Evolutionary conservation across 2,329 filamentous ascomycete genomes (phyloP).

Genomic region (Chalaropsis ovoidea): DNA sequence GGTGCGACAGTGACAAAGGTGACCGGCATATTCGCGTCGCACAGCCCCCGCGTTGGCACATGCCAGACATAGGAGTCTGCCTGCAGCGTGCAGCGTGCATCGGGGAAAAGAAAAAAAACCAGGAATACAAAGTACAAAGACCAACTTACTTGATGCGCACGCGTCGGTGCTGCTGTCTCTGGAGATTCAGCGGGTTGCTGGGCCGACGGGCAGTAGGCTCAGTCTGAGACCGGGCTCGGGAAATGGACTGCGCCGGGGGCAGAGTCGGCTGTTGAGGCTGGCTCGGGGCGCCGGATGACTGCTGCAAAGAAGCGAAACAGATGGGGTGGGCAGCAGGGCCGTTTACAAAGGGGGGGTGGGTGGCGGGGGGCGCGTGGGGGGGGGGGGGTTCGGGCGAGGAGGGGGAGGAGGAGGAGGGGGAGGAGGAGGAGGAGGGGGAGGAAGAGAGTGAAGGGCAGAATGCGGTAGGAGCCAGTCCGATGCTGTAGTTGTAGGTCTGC

Average conservation of each 20-base stretch:
- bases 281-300: neutral
- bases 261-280: conserved; percentile 5
- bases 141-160: conserved; percentile 8
- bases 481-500: conserved; percentile 4
- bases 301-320: neutral
- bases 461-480: neutral
- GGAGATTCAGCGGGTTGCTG: neutral
- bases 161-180: neutral
- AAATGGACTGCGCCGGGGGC: neutral
- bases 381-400: neutral
- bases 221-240: neutral
- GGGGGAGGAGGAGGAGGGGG: neutral
- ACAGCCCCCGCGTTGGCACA: neutral
- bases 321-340: conserved; percentile 20
- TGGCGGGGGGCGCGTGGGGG: neutral
- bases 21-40: neutral
- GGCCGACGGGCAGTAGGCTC: neutral
- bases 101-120: neutral
- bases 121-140: neutral
- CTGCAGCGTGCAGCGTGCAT: neutral
- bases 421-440: neutral
- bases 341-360: conserved; percentile 20
- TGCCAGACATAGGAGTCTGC: neutral
- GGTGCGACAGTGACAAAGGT: neutral
- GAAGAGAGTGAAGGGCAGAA: no score